phyloP scores from a whole-genome alignment of 2,329 filamentous ascomycete species.

The Penicillium sp. region DNA sequence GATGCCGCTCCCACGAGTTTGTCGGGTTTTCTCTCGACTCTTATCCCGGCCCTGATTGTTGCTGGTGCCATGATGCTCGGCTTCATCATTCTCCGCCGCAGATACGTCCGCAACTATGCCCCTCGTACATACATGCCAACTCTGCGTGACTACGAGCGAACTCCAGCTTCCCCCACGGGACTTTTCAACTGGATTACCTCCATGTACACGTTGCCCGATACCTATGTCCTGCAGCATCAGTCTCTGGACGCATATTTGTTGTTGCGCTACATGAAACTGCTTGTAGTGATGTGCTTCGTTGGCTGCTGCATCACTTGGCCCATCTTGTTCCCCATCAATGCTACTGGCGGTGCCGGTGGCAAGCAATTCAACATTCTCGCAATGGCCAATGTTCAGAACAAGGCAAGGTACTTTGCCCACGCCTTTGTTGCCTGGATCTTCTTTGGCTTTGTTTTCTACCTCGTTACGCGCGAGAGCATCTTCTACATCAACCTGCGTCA shows the following conservation, averaged over 20 bases:
- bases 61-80: slow-evolving; percentile 44
- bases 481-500: slow-evolving; percentile 92
- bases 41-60: slow-evolving; percentile 45
- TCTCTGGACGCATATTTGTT: slow-evolving; percentile 91
- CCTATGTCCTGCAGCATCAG: slow-evolving; percentile 81
- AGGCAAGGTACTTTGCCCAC: slow-evolving; percentile 76
- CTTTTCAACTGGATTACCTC: slow-evolving; percentile 64
- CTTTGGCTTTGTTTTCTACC: slow-evolving; percentile 82
- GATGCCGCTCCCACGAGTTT: slow-evolving; percentile 31
- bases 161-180: slow-evolving; percentile 57
- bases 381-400: slow-evolving; percentile 67
- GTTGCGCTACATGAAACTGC: slow-evolving; percentile 78
- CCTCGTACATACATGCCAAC: slow-evolving; percentile 54
- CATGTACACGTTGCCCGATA: slow-evolving; percentile 67
- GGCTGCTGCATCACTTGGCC: slow-evolving; percentile 85
- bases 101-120: slow-evolving; percentile 50
- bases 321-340: slow-evolving; percentile 82
- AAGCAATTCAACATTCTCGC: slow-evolving; percentile 71
- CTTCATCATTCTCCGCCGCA: slow-evolving; percentile 50
- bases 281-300: slow-evolving; percentile 73
- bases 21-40: slow-evolving; percentile 47
- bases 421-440: slow-evolving; percentile 77
- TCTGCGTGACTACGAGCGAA: slow-evolving; percentile 52
- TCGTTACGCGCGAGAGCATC: slow-evolving; percentile 80
- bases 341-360: slow-evolving; percentile 66